These are phyloP conservation scores for Cicer bijugum DNA, from an alignment of 306 rosid genomes.

Conservation along the genomic window DNA sequence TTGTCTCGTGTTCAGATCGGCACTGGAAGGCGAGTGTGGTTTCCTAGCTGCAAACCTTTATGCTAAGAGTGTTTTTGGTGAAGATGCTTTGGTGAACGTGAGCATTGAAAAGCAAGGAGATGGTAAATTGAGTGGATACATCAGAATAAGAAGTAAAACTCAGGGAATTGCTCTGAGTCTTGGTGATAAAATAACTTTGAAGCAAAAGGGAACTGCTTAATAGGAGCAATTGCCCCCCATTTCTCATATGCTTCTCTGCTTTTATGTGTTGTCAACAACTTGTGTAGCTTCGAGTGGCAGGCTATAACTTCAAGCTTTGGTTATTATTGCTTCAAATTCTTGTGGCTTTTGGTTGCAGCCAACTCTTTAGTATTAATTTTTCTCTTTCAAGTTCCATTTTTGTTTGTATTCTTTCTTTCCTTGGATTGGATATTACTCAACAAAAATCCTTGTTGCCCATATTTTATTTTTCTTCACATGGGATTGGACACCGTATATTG, in stretches of 20 bases:
- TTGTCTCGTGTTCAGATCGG: conserved; percentile 65
- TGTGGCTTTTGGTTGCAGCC: conserved; percentile 51
- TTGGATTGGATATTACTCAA: conserved; percentile 37
- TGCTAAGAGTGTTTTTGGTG: conserved; percentile 98
- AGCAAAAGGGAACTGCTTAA: conserved; percentile 87
- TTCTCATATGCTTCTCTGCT: conserved; percentile 37
- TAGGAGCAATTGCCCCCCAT: conserved; percentile 21
- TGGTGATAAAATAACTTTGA: conserved; percentile 98
- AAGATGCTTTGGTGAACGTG: conserved; percentile 94
- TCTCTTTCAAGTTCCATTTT: conserved; percentile 48
- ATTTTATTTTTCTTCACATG: conserved; percentile 45
- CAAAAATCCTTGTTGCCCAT: conserved; percentile 43
- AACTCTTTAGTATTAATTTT: conserved; percentile 39
- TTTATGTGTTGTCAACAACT: conserved; percentile 50
- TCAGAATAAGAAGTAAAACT: conserved; percentile 98
- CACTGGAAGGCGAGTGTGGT: conserved; percentile 96
- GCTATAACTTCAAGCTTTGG: conserved; percentile 43
- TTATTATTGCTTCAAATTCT: conserved; percentile 37
- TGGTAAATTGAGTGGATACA: conserved; percentile 89
- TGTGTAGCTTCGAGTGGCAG: conserved; percentile 53
- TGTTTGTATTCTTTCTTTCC: conserved; percentile 49
- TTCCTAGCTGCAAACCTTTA: conserved; percentile 93
- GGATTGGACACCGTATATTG: conserved; percentile 48
- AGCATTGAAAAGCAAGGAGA: conserved; percentile 92
- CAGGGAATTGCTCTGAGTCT: conserved; percentile 99